Conservation (phyloP, 1,284 basidiomycete genomes). For the Lignosus rhinocerotis region DNA sequence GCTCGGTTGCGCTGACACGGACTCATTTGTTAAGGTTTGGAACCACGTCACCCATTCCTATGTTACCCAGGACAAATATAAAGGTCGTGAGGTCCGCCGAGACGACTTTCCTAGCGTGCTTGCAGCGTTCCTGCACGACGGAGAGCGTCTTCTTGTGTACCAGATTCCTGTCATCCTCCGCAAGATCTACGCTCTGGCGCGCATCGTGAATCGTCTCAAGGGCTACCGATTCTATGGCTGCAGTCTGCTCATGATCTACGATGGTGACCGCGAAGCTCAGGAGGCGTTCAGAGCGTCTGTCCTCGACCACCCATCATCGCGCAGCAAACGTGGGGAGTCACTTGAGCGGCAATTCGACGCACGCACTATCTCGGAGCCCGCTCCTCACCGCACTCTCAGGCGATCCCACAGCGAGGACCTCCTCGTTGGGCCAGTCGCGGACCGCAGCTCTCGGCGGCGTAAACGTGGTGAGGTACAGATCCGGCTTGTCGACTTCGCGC, state of each 20-base stretch:
- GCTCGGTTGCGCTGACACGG: constrained; percentile 22
- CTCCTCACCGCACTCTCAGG: constrained; percentile 48
- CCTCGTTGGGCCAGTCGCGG: constrained; percentile 60
- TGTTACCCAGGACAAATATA: constrained; percentile 96
- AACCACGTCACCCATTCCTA: constrained; percentile 82
- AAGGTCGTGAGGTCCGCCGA: constrained; percentile 85
- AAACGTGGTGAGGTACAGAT: constrained; percentile 93
- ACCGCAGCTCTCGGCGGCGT: constrained; percentile 58
- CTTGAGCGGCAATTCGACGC: constrained; percentile 52
- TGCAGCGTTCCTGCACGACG: constrained; percentile 84
- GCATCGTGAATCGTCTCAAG: constrained; percentile 84
- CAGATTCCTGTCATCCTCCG: constrained; percentile 92
- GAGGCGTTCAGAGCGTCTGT: constrained; percentile 63
- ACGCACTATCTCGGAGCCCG: constrained; percentile 7
- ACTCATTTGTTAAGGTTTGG: constrained; percentile 71
- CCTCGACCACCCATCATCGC: constrained; percentile 67
- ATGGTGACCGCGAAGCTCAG: constrained; percentile 90
- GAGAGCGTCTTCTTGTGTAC: constrained; percentile 80
- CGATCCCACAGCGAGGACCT: constrained; percentile 78
- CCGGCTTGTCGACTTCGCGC: constrained; percentile 97
- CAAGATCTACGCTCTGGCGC: constrained; percentile 92
- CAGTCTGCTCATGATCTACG: constrained; percentile 95
- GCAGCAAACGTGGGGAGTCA: constrained; percentile 77
- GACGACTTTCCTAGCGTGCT: constrained; percentile 86
- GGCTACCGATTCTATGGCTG: constrained; percentile 99